phyloP scores from a whole-genome alignment of 2,329 filamentous ascomycete species.

The Cyphellophora europaea region DNA sequence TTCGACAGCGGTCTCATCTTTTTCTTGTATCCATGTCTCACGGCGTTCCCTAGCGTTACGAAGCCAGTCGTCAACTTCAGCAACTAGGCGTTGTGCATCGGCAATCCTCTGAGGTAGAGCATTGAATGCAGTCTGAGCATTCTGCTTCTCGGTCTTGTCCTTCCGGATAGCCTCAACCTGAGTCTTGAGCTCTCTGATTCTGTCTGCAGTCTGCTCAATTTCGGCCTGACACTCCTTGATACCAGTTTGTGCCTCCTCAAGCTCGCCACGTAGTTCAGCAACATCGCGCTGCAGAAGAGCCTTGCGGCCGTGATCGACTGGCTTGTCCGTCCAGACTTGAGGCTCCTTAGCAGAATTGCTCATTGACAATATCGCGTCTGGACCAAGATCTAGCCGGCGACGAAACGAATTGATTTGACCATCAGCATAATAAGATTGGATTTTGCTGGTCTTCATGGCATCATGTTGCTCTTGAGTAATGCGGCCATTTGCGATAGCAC shows the following conservation, averaged over 20 bases:
- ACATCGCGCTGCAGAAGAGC: slow-evolving; percentile 47
- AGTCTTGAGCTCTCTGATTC: slow-evolving; percentile 11
- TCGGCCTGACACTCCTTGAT: slow-evolving; percentile 17
- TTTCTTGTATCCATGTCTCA: slow-evolving; percentile 41
- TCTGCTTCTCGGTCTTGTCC: slow-evolving; percentile 53
- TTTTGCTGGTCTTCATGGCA: slow-evolving; percentile 45
- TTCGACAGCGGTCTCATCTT: slow-evolving; percentile 46
- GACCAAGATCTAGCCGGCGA: slow-evolving; percentile 43
- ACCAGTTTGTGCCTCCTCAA: slow-evolving; percentile 23
- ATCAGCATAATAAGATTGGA: slow-evolving; percentile 63
- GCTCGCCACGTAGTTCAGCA: slow-evolving; percentile 29
- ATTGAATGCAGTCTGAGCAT: slow-evolving; percentile 42
- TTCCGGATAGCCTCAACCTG: slow-evolving; percentile 6
- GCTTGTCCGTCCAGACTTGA: slow-evolving; percentile 62
- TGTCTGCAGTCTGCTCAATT: slow-evolving; percentile 22
- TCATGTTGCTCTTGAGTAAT: slow-evolving; percentile 60
- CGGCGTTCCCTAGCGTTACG: slow-evolving; percentile 38
- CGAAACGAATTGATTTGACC: slow-evolving; percentile 54
- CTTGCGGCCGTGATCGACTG: slow-evolving; percentile 55
- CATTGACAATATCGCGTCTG: neutral
- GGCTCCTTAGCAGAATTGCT: neutral
- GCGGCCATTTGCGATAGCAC: slow-evolving; percentile 55
- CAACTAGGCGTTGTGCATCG: slow-evolving; percentile 37
- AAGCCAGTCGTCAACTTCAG: slow-evolving; percentile 30
- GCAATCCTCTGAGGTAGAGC: slow-evolving; percentile 25